Evolutionary conservation across 2,329 filamentous ascomycete species (phyloP).

Genomic region (Paecilomyces niveus): DNA sequence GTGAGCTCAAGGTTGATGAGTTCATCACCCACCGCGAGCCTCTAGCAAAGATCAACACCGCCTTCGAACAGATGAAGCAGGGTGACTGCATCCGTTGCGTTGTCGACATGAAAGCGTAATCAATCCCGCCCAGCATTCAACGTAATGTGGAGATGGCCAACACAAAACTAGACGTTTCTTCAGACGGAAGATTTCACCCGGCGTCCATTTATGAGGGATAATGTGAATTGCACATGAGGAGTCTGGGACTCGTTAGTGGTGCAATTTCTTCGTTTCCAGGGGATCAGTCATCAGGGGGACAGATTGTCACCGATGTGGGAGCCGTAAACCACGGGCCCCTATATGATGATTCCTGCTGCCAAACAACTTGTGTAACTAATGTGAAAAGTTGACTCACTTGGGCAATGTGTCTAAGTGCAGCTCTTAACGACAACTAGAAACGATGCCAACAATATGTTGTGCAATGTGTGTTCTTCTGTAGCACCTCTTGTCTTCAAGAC

Average conservation of each 20-base stretch:
- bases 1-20: slow-evolving; percentile 94
- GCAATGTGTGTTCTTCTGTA: not conserved
- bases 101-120: slow-evolving; percentile 53
- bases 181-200: not conserved
- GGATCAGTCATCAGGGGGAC: not conserved
- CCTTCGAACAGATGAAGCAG: slow-evolving; percentile 89
- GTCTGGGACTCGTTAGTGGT: not conserved
- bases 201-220: not conserved
- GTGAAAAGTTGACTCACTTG: not conserved
- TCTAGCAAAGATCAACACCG: slow-evolving; percentile 75
- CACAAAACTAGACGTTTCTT: not conserved
- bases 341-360: not conserved
- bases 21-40: slow-evolving; percentile 96
- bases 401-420: not conserved
- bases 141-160: not conserved
- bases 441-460: not conserved
- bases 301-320: not conserved
- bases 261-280: not conserved
- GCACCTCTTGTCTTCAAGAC: not conserved
- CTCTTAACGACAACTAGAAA: not conserved
- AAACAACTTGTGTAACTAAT: not conserved
- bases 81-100: slow-evolving; percentile 97
- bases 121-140: not conserved
- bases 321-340: not conserved
- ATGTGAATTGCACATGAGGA: not conserved